phyloP scores from a whole-genome alignment of 805 yeast genomes.

The Crinitomyces ghanaensis region DNA sequence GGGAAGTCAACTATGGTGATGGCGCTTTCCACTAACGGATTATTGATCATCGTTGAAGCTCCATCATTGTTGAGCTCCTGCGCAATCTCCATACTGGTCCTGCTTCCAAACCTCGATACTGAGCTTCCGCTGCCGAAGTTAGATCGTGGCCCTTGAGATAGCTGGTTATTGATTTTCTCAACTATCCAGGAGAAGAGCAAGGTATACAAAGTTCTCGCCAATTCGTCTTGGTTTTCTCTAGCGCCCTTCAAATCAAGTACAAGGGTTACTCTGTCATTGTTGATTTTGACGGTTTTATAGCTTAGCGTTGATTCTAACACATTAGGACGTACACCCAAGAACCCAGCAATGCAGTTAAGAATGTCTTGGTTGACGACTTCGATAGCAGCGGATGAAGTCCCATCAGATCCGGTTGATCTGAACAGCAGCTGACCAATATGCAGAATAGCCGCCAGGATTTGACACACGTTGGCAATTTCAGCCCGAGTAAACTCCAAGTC shows the following conservation, averaged over 20 bases:
- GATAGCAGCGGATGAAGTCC: constrained; percentile 26
- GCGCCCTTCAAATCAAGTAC: constrained; percentile 32
- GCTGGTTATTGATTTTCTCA: constrained; percentile 26
- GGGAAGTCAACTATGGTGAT: constrained; percentile 31
- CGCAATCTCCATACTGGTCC: constrained; percentile 1
- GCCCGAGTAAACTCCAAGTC: constrained; percentile 36
- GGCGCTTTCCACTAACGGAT: constrained; percentile 24
- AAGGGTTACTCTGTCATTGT: constrained; percentile 30
- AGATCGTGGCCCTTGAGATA: constrained; percentile 20
- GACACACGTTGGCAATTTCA: constrained; percentile 40
- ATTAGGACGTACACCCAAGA: constrained; percentile 30
- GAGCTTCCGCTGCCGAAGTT: too few relatives aligned
- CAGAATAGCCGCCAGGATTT: constrained; percentile 33
- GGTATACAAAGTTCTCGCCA: constrained; percentile 31
- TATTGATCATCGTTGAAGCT: constrained; percentile 3
- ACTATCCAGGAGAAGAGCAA: constrained; percentile 30
- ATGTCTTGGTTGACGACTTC: constrained; percentile 27
- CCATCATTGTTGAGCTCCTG: constrained; percentile 4
- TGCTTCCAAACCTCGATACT: too few relatives aligned
- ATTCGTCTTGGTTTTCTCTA: constrained; percentile 30
- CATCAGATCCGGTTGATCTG: constrained; percentile 24
- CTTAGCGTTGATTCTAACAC: constrained; percentile 27
- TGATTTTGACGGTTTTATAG: constrained; percentile 28
- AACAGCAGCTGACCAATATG: constrained; percentile 33
- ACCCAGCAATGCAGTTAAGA: constrained; percentile 26